phyloP scores from a whole-genome alignment of 371 early-diverging fungal species.

The Saksenaea vasiformis region DNA sequence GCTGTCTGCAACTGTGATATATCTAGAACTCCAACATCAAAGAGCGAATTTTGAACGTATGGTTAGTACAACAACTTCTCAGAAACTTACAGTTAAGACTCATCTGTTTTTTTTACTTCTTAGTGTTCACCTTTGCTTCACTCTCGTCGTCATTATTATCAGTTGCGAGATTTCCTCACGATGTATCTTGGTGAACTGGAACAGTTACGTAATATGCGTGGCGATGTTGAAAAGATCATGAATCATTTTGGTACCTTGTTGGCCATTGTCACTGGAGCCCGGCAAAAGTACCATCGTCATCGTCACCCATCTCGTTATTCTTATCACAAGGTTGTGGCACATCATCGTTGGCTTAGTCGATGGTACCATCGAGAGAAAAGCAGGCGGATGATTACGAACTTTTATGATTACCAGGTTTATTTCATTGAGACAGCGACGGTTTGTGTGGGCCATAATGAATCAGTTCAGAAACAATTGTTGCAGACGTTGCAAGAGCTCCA shows the following conservation, averaged over 20 bases:
- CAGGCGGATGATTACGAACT: not conserved
- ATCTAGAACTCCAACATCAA: not conserved
- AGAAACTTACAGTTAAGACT: too few relatives aligned
- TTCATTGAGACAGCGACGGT: not conserved
- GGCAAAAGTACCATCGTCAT: not conserved
- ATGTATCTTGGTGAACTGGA: not conserved
- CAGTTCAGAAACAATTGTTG: not conserved
- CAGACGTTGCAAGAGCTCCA: not conserved
- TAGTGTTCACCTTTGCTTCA: slow-evolving; percentile 12
- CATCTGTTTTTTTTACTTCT: not conserved
- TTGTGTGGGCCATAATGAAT: not conserved
- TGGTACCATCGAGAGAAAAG: not conserved
- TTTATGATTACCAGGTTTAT: slow-evolving; percentile 3
- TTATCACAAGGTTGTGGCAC: not conserved
- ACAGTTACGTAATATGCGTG: not conserved
- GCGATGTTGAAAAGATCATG: not conserved
- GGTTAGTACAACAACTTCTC: not conserved
- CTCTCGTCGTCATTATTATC: not conserved
- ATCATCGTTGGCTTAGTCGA: not conserved
- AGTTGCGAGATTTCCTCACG: not conserved
- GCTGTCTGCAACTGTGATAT: not conserved
- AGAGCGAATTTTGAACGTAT: not conserved
- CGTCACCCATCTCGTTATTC: not conserved
- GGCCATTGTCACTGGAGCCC: not conserved
- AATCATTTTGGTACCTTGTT: not conserved